Evolutionary conservation across 2,329 filamentous ascomycete genomes (phyloP).

Genomic region (Sporothrix phasma): DNA sequence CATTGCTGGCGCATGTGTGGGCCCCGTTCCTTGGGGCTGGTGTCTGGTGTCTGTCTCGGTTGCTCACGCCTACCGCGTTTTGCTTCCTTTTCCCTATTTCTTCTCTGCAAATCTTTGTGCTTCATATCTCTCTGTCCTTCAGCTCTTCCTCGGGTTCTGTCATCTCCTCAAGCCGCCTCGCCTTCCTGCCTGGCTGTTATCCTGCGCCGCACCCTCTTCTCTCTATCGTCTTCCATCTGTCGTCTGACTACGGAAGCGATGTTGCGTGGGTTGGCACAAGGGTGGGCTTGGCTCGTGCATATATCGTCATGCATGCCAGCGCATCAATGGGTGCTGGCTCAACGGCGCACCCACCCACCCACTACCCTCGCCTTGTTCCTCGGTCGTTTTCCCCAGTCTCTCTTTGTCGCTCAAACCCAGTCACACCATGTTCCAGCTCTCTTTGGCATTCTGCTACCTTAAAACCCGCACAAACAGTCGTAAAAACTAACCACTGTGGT

Average conservation of each 20-base stretch:
- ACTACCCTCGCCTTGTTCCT: slow-evolving; percentile 10
- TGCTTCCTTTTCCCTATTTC: not conserved
- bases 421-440: slow-evolving; percentile 29
- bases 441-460: slow-evolving; percentile 22
- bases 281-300: slow-evolving; percentile 41
- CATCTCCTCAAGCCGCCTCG: not conserved
- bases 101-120: not conserved
- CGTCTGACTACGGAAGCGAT: slow-evolving; percentile 15
- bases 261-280: slow-evolving; percentile 36
- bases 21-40: not conserved
- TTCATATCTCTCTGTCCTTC: not conserved
- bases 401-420: slow-evolving; percentile 17
- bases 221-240: no score
- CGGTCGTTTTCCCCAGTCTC: not conserved
- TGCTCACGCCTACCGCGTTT: not conserved
- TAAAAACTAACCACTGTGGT: slow-evolving; percentile 25
- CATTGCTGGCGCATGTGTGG: slow-evolving; percentile 3
- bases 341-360: slow-evolving; percentile 27
- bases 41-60: not conserved
- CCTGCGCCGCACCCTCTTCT: not conserved
- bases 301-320: slow-evolving; percentile 44
- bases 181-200: not conserved
- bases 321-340: slow-evolving; percentile 23
- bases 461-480: slow-evolving; percentile 25
- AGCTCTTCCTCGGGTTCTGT: not conserved